Evolutionary conservation across 306 rosid species (phyloP), one percentile per base, ranked within the genome.

Genomic region (Casuarina glauca): DNA sequence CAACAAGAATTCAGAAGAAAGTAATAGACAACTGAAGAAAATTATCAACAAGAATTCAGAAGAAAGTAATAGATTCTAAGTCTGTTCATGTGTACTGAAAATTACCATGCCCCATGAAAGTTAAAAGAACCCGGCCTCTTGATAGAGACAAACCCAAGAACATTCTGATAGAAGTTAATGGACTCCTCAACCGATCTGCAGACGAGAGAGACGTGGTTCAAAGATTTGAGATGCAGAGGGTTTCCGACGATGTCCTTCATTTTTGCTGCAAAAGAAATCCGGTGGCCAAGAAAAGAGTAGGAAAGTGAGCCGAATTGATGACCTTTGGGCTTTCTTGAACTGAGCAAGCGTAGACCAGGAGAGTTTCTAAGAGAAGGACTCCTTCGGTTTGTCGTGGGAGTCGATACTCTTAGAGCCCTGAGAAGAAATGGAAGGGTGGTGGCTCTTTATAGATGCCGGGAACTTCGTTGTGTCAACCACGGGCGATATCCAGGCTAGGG

Each of bases 71-170:
- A 61, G 10, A 17, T 26, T 19, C 32, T 3, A 26, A 26, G 1
- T 49, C 39, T 77, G 9, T 58, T 42, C 35, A 45, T 51, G 74
- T 68, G 70, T 17, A 0, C 44, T 66, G 32, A 36, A 74, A 76
- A 83, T 48, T 88, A 94, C 98, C 98, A 95, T 50, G 97, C 97
- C 1, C 98, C 98, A 12, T 89, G 86, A 79, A 95, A 95, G 78
- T 91, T 50, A 70, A 95, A 86, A 19, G 98, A 95, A 9, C 97
- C 97, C 1, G 98, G 98, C 86, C 98, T 87, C 52, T 93, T 81
- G 76, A 92, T 88, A 0, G 98, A 97, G 54, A 84, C 78, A 61
- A 95, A 95, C 3, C 98, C 98, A 53, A 95, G 92, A 84, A 95
- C 58, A 68, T 92, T 87, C 70, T 87, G 91, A 69, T 95, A 95